These are phyloP conservation scores for Chlamydomonas incerta DNA, from an alignment of 139 green algal species.

Conservation along the genomic window DNA sequence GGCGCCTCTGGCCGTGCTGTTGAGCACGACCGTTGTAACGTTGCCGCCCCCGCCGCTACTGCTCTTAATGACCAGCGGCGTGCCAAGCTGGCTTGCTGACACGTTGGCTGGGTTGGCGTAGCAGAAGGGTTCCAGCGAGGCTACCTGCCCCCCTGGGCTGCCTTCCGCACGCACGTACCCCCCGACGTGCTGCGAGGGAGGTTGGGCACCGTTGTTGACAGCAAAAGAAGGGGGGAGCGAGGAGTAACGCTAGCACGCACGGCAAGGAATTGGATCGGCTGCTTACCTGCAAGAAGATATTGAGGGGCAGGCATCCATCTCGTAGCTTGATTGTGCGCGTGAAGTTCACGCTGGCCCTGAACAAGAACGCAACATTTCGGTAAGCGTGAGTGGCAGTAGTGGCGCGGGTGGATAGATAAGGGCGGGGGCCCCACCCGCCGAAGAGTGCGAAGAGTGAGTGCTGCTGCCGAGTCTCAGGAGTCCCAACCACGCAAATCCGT, in stretches of 20 bases:
- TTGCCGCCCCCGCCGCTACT: background rate
- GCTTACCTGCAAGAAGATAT: slow-evolving; percentile 13
- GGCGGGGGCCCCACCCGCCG: too few species aligned
- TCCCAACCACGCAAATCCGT: too few species aligned
- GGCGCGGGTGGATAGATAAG: too few species aligned
- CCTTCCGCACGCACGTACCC: background rate
- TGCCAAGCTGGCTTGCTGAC: too few species aligned
- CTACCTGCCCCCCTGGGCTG: background rate
- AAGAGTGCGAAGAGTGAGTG: too few species aligned
- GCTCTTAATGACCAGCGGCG: background rate
- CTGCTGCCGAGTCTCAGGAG: too few species aligned
- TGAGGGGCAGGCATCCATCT: slow-evolving; percentile 21
- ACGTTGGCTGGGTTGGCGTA: background rate
- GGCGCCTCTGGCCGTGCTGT: background rate
- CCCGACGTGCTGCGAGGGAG: background rate
- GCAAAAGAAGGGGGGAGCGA: too few species aligned
- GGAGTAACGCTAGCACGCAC: too few species aligned
- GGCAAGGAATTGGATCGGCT: too few species aligned
- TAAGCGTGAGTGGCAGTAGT: background rate
- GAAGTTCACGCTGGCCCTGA: background rate
- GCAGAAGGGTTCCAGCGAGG: slow-evolving; percentile 15
- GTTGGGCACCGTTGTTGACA: too few species aligned
- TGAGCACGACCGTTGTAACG: background rate
- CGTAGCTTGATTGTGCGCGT: background rate
- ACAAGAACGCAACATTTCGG: background rate